Evolutionary conservation across 2,329 filamentous ascomycete genomes (phyloP).

Genomic region (Sporothrix protearum): DNA sequence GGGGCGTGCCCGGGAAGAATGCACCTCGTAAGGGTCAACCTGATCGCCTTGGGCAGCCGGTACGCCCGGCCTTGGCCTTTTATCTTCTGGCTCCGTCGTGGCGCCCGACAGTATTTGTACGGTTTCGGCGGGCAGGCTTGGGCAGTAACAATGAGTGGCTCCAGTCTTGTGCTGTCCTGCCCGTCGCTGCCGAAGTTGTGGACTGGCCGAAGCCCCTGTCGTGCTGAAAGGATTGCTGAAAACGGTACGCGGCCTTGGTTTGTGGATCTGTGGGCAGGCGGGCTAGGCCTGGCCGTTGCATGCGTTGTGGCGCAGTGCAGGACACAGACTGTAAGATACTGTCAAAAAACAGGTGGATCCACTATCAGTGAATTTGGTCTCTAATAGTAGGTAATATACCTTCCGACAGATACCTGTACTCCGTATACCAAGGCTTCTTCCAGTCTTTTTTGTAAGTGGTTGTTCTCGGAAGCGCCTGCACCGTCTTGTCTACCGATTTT

Average conservation of each 20-base stretch:
- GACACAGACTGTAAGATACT: no score
- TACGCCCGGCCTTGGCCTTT: not conserved
- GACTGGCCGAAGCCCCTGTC: not conserved
- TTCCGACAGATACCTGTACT: no score
- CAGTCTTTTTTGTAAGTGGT: not conserved
- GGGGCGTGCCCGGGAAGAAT: not conserved
- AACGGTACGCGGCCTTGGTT: not conserved
- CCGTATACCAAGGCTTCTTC: no score
- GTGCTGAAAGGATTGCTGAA: not conserved
- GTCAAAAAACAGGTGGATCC: no score
- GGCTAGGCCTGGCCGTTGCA: not conserved
- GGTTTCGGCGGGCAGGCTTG: not conserved
- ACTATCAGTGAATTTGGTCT: no score
- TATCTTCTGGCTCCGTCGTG: not conserved
- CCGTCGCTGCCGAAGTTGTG: not conserved
- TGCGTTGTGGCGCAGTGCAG: slow-evolving; percentile 5
- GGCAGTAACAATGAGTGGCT: not conserved
- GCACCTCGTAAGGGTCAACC: not conserved
- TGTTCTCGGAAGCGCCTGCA: not conserved
- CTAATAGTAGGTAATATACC: no score
- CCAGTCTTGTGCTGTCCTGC: no score
- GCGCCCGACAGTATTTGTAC: not conserved
- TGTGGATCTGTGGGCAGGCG: not conserved
- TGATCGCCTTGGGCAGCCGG: not conserved
- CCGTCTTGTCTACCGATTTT: not conserved